Conservation (phyloP, 2,329 filamentous ascomycete species). For the Emergomyces orientalis region DNA sequence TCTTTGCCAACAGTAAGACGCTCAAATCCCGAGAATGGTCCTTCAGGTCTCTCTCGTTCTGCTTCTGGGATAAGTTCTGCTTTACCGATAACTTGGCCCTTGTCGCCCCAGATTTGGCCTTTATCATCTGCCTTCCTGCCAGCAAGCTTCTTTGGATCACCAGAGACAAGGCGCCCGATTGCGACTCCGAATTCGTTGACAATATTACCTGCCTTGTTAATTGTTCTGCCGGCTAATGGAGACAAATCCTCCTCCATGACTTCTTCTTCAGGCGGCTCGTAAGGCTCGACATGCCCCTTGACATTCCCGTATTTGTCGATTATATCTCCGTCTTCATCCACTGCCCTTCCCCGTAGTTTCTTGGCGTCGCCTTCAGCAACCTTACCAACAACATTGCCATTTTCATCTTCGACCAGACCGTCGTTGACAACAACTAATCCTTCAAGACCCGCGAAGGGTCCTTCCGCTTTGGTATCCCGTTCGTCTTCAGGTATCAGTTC, state of each 20-base stretch:
- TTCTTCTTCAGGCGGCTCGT: conserved; percentile 41
- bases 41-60: conserved; percentile 42
- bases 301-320: conserved; percentile 63
- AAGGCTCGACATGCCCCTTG: conserved; percentile 51
- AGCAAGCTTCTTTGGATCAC: conserved; percentile 47
- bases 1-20: conserved; percentile 49
- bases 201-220: conserved; percentile 56
- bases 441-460: conserved; percentile 50
- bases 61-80: conserved; percentile 49
- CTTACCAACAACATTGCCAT: conserved; percentile 67
- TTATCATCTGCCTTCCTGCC: conserved; percentile 54
- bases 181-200: conserved; percentile 52
- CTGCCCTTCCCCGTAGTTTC: conserved; percentile 59
- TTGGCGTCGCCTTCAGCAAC: conserved; percentile 63
- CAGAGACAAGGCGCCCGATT: conserved; percentile 49
- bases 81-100: conserved; percentile 51
- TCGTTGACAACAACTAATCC: conserved; percentile 49
- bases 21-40: conserved; percentile 53
- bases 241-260: conserved; percentile 46
- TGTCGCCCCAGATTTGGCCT: conserved; percentile 56
- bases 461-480: conserved; percentile 47
- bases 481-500: conserved; percentile 50
- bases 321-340: conserved; percentile 76
- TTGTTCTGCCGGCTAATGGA: conserved; percentile 50
- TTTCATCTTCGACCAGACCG: conserved; percentile 59